These are phyloP conservation scores for Fusarium kyushuense DNA, from an alignment of 2,329 filamentous ascomycete genomes.

Conservation along the genomic window DNA sequence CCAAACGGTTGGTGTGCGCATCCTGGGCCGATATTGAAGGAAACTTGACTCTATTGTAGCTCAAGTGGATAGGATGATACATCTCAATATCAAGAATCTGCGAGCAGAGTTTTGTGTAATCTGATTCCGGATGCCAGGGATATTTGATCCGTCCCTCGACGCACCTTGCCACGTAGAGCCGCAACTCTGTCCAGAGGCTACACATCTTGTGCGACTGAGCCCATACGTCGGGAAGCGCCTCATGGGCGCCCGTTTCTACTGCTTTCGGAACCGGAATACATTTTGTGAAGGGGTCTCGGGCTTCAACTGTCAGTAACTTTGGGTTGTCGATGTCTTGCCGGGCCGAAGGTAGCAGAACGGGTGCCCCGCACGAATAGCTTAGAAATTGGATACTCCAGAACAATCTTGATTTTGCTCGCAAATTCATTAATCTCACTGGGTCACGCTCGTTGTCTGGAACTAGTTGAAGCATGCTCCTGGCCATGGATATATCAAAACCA, in stretches of 20 bases:
- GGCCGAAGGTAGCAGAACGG: background rate
- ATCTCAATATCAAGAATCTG: constrained; percentile 13
- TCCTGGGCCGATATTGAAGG: background rate
- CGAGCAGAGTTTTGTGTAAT: constrained; percentile 21
- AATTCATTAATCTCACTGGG: background rate
- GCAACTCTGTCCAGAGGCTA: constrained; percentile 13
- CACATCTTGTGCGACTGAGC: constrained; percentile 6
- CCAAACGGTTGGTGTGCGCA: background rate
- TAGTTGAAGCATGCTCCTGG: constrained; percentile 14
- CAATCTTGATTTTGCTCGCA: background rate
- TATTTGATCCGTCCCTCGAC: constrained; percentile 5
- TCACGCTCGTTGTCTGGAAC: background rate
- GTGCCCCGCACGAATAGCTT: background rate
- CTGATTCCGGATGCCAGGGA: constrained; percentile 29
- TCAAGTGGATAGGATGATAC: background rate
- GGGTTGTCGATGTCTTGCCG: background rate
- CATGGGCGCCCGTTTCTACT: accelerated
- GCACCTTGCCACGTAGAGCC: constrained; percentile 24
- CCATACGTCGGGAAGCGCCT: constrained; percentile 7
- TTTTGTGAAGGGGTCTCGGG: background rate
- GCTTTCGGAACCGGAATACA: background rate
- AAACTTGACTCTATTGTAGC: constrained; percentile 19
- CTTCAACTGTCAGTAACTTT: background rate
- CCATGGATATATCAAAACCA: constrained; percentile 25
- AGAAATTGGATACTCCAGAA: constrained; percentile 28